Conservation (phyloP, 805 yeast species). For the Kurtzmaniella fragi region DNA sequence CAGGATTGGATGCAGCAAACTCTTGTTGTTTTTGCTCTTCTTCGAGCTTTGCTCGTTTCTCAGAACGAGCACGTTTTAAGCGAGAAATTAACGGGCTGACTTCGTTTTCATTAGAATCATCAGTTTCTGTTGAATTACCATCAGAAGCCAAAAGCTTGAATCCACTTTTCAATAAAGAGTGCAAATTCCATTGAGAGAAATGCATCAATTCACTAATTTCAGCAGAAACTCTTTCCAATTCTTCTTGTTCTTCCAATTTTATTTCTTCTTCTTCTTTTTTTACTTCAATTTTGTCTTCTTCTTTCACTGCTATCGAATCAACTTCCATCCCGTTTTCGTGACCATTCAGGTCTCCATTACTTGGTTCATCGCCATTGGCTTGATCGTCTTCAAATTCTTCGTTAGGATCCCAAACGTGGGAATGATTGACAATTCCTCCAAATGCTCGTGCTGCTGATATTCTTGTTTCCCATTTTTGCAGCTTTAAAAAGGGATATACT, state of each 20-base stretch:
- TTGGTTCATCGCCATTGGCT: constrained; percentile 7
- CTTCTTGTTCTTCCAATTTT: constrained; percentile 39
- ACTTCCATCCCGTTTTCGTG: constrained; percentile 12
- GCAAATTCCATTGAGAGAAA: constrained; percentile 48
- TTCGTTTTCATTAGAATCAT: constrained; percentile 7
- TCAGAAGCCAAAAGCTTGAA: constrained; percentile 61
- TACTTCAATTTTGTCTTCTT: constrained; percentile 11
- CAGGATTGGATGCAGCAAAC: constrained; percentile 2
- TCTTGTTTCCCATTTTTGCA: constrained; percentile 93
- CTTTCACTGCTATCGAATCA: not conserved
- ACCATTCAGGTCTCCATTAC: constrained; percentile 9
- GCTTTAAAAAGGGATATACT: constrained; percentile 82
- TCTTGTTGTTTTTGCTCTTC: constrained; percentile 19
- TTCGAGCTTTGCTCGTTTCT: constrained; percentile 42
- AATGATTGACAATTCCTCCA: constrained; percentile 84
- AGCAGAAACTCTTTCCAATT: constrained; percentile 35
- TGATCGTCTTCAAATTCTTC: constrained; percentile 7
- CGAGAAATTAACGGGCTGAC: not conserved
- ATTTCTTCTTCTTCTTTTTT: constrained; percentile 21
- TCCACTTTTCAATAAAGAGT: constrained; percentile 45
- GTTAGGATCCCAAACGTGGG: constrained; percentile 83
- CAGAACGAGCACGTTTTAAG: not conserved
- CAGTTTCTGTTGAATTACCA: constrained; percentile 26
- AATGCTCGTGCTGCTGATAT: constrained; percentile 91
- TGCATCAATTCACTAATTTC: constrained; percentile 37